phyloP scores from a whole-genome alignment of 441 rosid genomes.

The Populus hybrid region DNA sequence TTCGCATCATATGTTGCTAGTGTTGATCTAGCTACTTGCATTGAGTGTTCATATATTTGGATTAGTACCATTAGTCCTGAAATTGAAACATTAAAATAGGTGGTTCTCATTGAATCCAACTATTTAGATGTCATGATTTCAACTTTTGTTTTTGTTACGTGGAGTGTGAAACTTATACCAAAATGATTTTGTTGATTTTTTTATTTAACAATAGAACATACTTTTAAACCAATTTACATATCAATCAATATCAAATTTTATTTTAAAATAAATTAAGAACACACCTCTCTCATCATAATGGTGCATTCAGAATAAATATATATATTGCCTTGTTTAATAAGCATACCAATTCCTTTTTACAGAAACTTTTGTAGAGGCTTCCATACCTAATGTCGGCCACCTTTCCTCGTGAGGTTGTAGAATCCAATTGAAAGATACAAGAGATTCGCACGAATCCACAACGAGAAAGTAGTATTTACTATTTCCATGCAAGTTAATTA shows the following conservation, averaged over 20 bases:
- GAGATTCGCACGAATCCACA: neutral
- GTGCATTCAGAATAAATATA: too few species aligned
- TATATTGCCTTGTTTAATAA: neutral
- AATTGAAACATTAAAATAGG: too few species aligned
- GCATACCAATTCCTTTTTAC: neutral
- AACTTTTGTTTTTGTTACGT: neutral
- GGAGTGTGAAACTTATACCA: neutral
- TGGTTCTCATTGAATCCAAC: too few species aligned
- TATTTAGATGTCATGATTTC: neutral
- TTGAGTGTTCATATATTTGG: neutral
- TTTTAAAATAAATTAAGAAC: too few species aligned
- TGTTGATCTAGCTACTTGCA: neutral
- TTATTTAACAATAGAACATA: too few species aligned
- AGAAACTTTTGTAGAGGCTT: neutral
- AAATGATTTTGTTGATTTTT: too few species aligned
- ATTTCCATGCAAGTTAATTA: neutral
- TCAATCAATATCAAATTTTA: too few species aligned
- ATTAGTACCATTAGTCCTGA: too few species aligned
- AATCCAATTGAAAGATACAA: neutral
- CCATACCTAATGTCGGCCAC: slow-evolving; percentile 7
- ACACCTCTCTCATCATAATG: too few species aligned
- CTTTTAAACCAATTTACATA: too few species aligned
- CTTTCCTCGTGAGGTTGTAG: neutral
- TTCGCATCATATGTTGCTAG: too few species aligned
- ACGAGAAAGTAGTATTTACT: neutral